Base-by-base conservation (phyloP, 1,284 basidiomycete species). In the Ganoderma leucocontextum region DNA sequence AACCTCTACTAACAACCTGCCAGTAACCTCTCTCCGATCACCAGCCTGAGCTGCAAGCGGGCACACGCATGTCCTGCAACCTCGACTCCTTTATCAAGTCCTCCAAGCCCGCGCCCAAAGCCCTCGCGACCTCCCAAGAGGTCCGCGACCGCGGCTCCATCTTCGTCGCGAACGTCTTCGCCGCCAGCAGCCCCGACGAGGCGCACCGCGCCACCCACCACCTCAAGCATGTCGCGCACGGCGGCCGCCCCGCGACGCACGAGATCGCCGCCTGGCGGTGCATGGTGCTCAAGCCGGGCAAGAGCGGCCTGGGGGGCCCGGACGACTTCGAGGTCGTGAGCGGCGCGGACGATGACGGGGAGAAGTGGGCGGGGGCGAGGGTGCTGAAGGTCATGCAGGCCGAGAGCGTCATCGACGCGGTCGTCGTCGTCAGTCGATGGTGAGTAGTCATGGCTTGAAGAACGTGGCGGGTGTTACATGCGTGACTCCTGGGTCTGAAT, bases 401-500 rank as follows among this genome's bases (percentile, higher is more conserved):
- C 49, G 85, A 90, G 74, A 91, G 88, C 1, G 82, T 82, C 59
- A 77, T 87, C 44, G 87, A 89, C 68, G 86, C 90, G 2, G 89
- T 91, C 2, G 89, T 94, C 10, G 83, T 94, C 67, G 91, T 94
- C 52, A 90, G 87, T 79, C 86, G 93, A 64, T 92, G 91, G 91
- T 93, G 74, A 70, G 89, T 63, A 17, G 49, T 13, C 9, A 17
- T 39, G n/a, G 58, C 25, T 13, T 36, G 36, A 12, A 5, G 15
- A 22, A 25, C 38, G n/a, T 52, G 58, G 38, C 5, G n/a, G n/a
- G 41, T 29, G 13, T 2, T 8, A 29, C 17, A 33, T 22, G 44
- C 44, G 9, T 8, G 44, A 22, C 22, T 9, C 2, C 8, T 10
- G 7, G 4, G 44, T 7, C 44, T 22, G 9, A 47, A 7, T 9